Base-by-base conservation (phyloP, 441 rosid genomes). In the Erodium moschatum region DNA sequence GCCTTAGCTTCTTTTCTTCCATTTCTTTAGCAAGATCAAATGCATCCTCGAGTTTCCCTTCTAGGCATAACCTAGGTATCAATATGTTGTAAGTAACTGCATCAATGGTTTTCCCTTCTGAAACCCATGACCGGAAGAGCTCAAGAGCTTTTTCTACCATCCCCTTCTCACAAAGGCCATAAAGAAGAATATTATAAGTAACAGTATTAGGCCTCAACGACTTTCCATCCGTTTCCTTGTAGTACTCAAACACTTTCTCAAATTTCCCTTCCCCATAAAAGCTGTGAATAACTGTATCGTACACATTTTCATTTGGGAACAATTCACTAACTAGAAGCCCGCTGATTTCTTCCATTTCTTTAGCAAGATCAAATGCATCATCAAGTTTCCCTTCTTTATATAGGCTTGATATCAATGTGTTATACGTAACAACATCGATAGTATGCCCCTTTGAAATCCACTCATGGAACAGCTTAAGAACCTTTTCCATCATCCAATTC, bases 361-460 rank as follows among this genome's bases (percentile, higher is more conserved):
- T 83, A 77, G 85, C 85, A 73, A 90, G 80, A 71, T 80, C 80
- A 74, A 85, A 84, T 65, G 97, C 98, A 81, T 90, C 97, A 46
- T 69, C 68, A 60, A 91, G 81, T 77, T 85, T 86, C 71, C 91
- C 74, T 71, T 83, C 83, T 68, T 79, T 86, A 70, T 90, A 92
- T 18, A 86, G 81, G 61, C 97, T 92, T 75, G 93, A 76, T 64
- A 92, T 80, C 11, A 92, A 76, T 0, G 97, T 88, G 72, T 93
- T 85, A 67, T 92, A 92, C 73, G 93, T 92, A 65, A 88, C 96
- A 12, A 88, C 84, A 76, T 92, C 94, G 0, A 93, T 94, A 42
- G 69, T 54, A 29, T 88, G 67, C 60, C 96, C 94, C 77, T 84
- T 81, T 71, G 62, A 70, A 52, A 68, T 77, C 91, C 90, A 87